Evolutionary conservation across 2,329 filamentous ascomycete species (phyloP), one percentile per base, ranked within the genome.

Genomic region (Atkinsonella texensis): DNA sequence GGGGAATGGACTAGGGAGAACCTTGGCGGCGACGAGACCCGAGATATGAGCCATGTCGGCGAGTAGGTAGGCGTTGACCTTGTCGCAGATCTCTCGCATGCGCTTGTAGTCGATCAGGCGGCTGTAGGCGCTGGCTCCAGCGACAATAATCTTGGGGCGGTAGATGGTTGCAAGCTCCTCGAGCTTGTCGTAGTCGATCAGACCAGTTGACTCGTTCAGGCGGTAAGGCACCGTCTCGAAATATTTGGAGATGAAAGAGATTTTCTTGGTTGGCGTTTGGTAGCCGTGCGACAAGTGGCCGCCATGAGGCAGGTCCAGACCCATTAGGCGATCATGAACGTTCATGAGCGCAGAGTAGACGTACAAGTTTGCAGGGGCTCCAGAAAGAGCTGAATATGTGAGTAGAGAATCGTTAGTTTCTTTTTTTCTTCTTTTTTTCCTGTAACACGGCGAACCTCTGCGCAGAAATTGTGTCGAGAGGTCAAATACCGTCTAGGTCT

Each of bases 1-100:
- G 58, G 80, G 79, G 70, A 97, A 98, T 48, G 93, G 93, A 54
- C 87, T 85, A 43, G 89, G 89, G 58, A 96, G 82, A 51, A 95
- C 90, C 63, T 89, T 89, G 60, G 89, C 91, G 43, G 93, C 90
- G 49, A 98, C 83, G 56, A 98, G 75, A 58, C 93, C 93, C 10
- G 91, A 97, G 59, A 98, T 94, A 65, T 98, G 93, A 50, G 93
- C 93, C 83, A 98, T 96, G 65, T 98, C 93, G 60, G 89, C 88
- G 55, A 98, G 74, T 53, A 98, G 79, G 71, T 97, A 98, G 63
- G 89, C 89, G 61, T 89, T 89, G 52, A 89, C 80, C 72, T 95
- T 94, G 70, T 95, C 86, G 60, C 86, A 87, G 57, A 95, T 93
- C 60, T 89, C 80, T 58, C 88, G 87, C 80, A 98, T 93, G 60